Evolutionary conservation across 1,139 yeast genomes (phyloP).

Genomic region (Yarrowia galli): DNA sequence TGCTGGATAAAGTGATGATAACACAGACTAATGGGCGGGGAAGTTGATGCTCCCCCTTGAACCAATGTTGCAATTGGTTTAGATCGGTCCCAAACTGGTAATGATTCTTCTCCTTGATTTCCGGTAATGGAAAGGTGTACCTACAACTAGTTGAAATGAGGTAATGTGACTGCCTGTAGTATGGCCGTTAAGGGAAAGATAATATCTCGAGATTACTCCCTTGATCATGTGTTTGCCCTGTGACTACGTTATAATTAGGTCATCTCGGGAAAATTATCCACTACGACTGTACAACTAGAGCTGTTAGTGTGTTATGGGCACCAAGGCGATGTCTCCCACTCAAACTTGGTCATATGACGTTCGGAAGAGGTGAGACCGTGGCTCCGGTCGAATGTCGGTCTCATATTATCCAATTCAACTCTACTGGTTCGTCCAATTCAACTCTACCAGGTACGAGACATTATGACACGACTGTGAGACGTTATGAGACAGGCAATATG

Average conservation of each 20-base stretch:
- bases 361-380: not conserved
- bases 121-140: not conserved
- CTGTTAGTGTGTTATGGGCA: too few relatives aligned
- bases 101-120: not conserved
- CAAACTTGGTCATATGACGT: too few relatives aligned
- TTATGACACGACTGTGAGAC: too few relatives aligned
- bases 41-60: too few relatives aligned
- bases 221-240: not conserved
- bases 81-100: not conserved
- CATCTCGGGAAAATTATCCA: not conserved
- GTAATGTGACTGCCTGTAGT: not conserved
- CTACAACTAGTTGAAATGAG: too few relatives aligned
- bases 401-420: not conserved
- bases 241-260: not conserved
- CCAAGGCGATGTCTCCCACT: too few relatives aligned
- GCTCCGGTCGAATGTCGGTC: not conserved
- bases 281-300: not conserved
- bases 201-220: not conserved
- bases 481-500: too few relatives aligned
- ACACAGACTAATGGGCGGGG: too few relatives aligned
- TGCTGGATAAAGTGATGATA: too few relatives aligned
- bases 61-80: not conserved
- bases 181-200: not conserved
- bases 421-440: not conserved
- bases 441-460: not conserved